These are phyloP conservation scores for Phaffia australis DNA, from an alignment of 768 basidiomycete genomes.

Conservation along the genomic window DNA sequence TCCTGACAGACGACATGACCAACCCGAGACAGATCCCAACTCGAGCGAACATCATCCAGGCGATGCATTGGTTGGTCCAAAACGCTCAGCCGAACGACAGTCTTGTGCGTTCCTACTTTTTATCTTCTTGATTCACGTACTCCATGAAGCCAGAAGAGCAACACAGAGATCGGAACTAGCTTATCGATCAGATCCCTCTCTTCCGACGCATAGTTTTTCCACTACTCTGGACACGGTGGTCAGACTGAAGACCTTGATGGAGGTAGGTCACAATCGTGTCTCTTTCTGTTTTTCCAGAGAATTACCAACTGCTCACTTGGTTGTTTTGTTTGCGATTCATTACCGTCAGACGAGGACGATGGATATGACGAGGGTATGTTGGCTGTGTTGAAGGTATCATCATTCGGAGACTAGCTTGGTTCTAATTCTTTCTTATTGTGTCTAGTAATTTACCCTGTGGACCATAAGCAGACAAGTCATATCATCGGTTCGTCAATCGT, in stretches of 20 bases:
- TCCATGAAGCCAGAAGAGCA: not conserved
- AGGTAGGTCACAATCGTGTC: conserved; percentile 30
- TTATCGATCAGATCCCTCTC: conserved; percentile 1
- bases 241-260: conserved; percentile 60
- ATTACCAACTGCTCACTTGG: conserved; percentile 49
- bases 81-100: conserved; percentile 53
- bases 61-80: conserved; percentile 85
- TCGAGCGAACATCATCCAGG: conserved; percentile 65
- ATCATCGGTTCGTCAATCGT: conserved; percentile 55
- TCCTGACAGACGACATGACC: conserved; percentile 63
- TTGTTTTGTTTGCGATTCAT: not conserved
- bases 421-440: not conserved
- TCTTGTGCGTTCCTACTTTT: conserved; percentile 36
- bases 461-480: conserved; percentile 58
- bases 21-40: conserved; percentile 63
- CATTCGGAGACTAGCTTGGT: conserved; percentile 28
- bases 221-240: conserved; percentile 93
- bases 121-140: conserved; percentile 21
- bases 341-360: conserved; percentile 48
- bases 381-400: not conserved
- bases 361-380: conserved; percentile 64
- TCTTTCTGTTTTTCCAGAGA: conserved; percentile 28
- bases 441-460: conserved; percentile 63
- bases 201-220: conserved; percentile 54
- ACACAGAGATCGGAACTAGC: conserved; percentile 1